Evolutionary conservation across 2,329 filamentous ascomycete genomes (phyloP), one percentile per base, ranked within the genome.

Genomic region (Gnomoniopsis smithogilvyi): DNA sequence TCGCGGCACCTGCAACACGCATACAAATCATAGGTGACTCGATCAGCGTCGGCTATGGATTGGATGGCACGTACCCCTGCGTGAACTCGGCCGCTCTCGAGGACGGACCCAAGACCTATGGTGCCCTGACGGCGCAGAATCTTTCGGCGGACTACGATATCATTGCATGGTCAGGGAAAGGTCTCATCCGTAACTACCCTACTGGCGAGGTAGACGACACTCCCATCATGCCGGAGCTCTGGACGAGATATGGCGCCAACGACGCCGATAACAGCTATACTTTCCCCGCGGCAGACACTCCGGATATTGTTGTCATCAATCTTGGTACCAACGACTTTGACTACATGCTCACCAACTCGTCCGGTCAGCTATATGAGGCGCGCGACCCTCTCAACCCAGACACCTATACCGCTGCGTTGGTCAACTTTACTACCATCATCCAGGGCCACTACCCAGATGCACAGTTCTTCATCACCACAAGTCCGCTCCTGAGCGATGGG

Each of bases 21-120:
- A 77, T 78, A 45, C 74, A 78, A 61, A 65, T 77, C 49, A 75
- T 78, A 30, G 76, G 76, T 10, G 76, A 78, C 65, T 78, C 75
- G 24, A 78, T 78, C 62, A 74, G 68, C 2, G 76, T 76, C 3
- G 76, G 75, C 3, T 78, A 78, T 60, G 76, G 76, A 2, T 69
- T 77, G 15, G 75, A 76, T 56, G 76, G 74, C 45, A 65, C 66
- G 6, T 62, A 69, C 19, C 75, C 76, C 11, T 78, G 76, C 63
- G 66, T 66, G 3, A 73, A 78, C 66, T 69, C 67, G 2, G 74
- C 76, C 3, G 66, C 67, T 6, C 58, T 76, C 2, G 71, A 77
- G 60, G 67, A 77, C 61, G 75, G 73, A 43, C 69, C 73, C 15
- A 70, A 70, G 57, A 77, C 75, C 4, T 78, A 78, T 55, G 75